Evolutionary conservation across 371 early-diverging fungal genomes (phyloP).

Genomic region (Mucor velutinosus): DNA sequence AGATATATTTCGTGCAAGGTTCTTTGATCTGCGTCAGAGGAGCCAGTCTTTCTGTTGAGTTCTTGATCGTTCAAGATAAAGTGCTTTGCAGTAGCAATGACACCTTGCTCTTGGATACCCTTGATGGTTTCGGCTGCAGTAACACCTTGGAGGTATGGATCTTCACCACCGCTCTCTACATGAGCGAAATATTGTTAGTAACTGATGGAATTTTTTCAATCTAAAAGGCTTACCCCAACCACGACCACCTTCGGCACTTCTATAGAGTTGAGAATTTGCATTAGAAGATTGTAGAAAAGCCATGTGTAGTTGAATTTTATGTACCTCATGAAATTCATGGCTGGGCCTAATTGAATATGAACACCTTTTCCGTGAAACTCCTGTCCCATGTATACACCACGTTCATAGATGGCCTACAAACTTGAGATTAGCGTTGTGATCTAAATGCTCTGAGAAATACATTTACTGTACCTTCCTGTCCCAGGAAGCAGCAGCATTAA

Average conservation of each 20-base stretch:
- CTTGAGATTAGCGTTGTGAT: too few relatives aligned
- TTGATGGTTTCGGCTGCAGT: constrained; percentile 30
- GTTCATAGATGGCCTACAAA: constrained; percentile 34
- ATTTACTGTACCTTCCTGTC: constrained; percentile 28
- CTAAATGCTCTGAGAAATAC: too few relatives aligned
- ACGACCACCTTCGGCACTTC: constrained; percentile 54
- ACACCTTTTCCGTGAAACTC: constrained; percentile 58
- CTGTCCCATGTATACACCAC: constrained; percentile 52
- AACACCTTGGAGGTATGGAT: constrained; percentile 59
- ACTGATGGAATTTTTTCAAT: neutral
- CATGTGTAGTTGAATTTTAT: neutral
- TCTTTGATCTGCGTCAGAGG: constrained; percentile 46
- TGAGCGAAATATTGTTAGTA: neutral
- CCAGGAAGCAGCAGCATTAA: constrained; percentile 58
- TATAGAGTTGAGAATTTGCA: neutral
- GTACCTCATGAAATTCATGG: constrained; percentile 41
- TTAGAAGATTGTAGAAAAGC: neutral
- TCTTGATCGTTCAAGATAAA: constrained; percentile 56
- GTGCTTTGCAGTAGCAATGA: constrained; percentile 60
- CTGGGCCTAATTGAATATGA: constrained; percentile 53
- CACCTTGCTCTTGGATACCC: constrained; percentile 45
- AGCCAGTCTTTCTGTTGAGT: constrained; percentile 24
- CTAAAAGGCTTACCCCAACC: constrained; percentile 47
- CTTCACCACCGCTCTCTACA: constrained; percentile 42
- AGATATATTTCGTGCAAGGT: constrained; percentile 62